Conservation (phyloP, 2,329 filamentous ascomycete species). For the Aspergillus fijiensis region DNA sequence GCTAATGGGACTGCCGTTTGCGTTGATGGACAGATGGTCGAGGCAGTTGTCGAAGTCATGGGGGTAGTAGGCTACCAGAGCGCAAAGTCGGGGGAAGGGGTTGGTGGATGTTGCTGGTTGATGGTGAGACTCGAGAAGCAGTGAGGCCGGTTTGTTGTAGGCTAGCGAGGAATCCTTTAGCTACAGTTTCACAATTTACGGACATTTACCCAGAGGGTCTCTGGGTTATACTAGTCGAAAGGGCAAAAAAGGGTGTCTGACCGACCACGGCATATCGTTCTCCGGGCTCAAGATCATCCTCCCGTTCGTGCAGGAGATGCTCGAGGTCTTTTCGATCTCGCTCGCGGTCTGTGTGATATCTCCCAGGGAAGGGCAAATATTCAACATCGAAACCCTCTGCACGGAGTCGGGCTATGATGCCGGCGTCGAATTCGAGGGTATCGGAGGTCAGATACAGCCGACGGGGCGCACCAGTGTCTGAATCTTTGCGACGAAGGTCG, state of each 20-base stretch:
- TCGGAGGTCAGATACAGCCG: conserved; percentile 34
- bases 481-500: conserved; percentile 13
- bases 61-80: conserved; percentile 61
- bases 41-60: not conserved
- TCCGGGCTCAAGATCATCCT: conserved; percentile 53
- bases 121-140: conserved; percentile 50
- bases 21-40: not conserved
- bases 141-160: conserved; percentile 58
- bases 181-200: not conserved
- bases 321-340: conserved; percentile 51
- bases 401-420: conserved; percentile 53
- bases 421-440: conserved; percentile 50
- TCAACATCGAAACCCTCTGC: conserved; percentile 59
- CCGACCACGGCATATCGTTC: conserved; percentile 62
- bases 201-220: not conserved
- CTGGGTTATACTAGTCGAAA: not conserved
- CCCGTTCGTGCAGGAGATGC: conserved; percentile 50
- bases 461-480: conserved; percentile 12
- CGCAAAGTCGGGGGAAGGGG: conserved; percentile 57
- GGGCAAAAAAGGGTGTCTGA: conserved; percentile 25
- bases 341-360: conserved; percentile 31
- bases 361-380: conserved; percentile 50
- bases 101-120: conserved; percentile 49
- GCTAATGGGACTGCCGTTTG: not conserved
- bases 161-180: conserved; percentile 44